A percentile compares a stretch with the other conserved stretches of the same genome.
Evolutionary conservation across 2,329 filamentous ascomycete genomes (phyloP).

Genomic region (Colletotrichum karsti): DNA sequence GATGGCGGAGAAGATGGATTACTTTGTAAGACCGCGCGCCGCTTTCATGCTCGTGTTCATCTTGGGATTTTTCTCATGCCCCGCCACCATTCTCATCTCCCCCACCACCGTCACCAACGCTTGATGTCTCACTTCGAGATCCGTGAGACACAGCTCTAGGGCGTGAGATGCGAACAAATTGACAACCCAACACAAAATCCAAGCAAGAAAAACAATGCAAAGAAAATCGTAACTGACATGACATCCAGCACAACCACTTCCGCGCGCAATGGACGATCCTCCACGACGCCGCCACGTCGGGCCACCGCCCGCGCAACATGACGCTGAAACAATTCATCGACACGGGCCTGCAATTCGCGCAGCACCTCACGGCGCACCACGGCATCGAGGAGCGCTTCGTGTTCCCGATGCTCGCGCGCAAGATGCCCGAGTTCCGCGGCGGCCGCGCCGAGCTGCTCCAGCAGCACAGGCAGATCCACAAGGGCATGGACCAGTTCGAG

Average conservation of each 20-base stretch:
- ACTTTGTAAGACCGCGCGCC: conserved; percentile 63
- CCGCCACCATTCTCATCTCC: background rate
- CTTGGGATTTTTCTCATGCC: background rate
- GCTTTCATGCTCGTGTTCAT: background rate
- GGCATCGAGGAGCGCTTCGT: conserved; percentile 83
- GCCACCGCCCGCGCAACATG: conserved; percentile 69
- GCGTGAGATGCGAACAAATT: too few species aligned
- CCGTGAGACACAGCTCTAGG: too few species aligned
- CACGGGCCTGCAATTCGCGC: conserved; percentile 74
- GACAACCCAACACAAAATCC: background rate
- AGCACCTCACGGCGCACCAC: conserved; percentile 80
- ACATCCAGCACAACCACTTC: conserved; percentile 78
- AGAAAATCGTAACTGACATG: background rate
- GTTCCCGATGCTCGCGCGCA: conserved; percentile 79
- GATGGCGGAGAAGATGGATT: conserved; percentile 79
- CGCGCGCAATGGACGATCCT: conserved; percentile 77
- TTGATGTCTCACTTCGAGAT: fast-evolving
- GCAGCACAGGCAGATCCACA: conserved; percentile 84
- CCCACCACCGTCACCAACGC: background rate
- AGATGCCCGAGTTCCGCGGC: conserved; percentile 79
- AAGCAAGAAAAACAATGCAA: too few species aligned
- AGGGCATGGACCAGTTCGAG: conserved; percentile 74
- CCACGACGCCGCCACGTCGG: conserved; percentile 68
- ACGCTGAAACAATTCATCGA: conserved; percentile 75
- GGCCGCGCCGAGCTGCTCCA: conserved; percentile 66